A percentile compares a stretch with the other conserved stretches of the same genome.
These are phyloP conservation scores for Apiotrichum sp. DNA, from an alignment of 1,284 basidiomycete genomes.

Conservation along the genomic window DNA sequence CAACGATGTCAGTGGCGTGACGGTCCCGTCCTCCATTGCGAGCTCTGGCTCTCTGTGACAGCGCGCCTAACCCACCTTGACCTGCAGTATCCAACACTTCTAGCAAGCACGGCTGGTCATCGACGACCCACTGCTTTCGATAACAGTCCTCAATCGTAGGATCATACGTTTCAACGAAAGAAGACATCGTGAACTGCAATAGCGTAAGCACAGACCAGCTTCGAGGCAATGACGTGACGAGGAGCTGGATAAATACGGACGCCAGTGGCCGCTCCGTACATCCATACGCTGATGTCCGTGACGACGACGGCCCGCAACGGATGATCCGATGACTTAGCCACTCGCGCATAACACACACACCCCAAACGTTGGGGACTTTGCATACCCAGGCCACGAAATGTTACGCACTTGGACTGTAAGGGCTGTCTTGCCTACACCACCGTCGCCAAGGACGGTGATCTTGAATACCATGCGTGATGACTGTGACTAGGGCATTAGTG, in stretches of 20 bases:
- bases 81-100: constrained; percentile 92
- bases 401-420: constrained; percentile 79
- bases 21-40: too few relatives aligned
- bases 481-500: neutral
- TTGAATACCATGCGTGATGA: constrained; percentile 43
- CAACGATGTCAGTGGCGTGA: too few relatives aligned
- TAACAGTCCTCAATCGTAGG: constrained; percentile 90
- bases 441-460: constrained; percentile 88
- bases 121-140: constrained; percentile 83
- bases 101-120: constrained; percentile 83
- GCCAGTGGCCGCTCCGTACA: too few relatives aligned
- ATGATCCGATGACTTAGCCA: too few relatives aligned
- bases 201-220: neutral
- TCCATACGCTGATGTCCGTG: too few relatives aligned
- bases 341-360: too few relatives aligned
- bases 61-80: constrained; percentile 60
- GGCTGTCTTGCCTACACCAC: constrained; percentile 96
- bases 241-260: too few relatives aligned
- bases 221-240: too few relatives aligned
- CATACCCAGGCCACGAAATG: too few relatives aligned
- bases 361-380: too few relatives aligned
- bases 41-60: too few relatives aligned
- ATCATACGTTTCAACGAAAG: constrained; percentile 65
- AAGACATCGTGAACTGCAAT: constrained; percentile 77
- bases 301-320: too few relatives aligned